Evolutionary conservation across 805 yeast genomes (phyloP).

Genomic region (Candida piceae): DNA sequence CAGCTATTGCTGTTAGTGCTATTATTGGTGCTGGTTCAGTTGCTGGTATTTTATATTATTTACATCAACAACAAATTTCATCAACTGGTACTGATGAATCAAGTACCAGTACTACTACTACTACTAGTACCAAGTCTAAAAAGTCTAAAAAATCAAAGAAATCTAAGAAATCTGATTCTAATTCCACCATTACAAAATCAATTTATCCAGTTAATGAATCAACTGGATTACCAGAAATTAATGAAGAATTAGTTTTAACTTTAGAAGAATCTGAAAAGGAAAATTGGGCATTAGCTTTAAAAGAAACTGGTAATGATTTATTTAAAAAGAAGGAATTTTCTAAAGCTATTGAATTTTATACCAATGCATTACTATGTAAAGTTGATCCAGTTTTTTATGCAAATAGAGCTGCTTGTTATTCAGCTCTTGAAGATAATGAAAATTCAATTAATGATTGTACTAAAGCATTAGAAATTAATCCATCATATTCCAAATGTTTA

Average conservation of each 20-base stretch:
- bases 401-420: conserved; percentile 94
- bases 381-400: conserved; percentile 88
- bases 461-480: conserved; percentile 77
- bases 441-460: conserved; percentile 87
- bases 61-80: conserved; percentile 25
- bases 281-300: conserved; percentile 66
- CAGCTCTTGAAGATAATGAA: conserved; percentile 72
- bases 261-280: conserved; percentile 52
- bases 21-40: conserved; percentile 47
- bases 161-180: conserved; percentile 31
- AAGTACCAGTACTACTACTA: too few species aligned
- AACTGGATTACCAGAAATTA: conserved; percentile 55
- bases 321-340: conserved; percentile 68
- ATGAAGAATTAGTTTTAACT: conserved; percentile 38
- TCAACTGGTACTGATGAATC: conserved; percentile 20
- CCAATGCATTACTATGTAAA: conserved; percentile 70
- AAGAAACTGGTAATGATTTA: conserved; percentile 81
- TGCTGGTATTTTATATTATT: conserved; percentile 42
- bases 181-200: conserved; percentile 15
- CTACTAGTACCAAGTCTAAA: too few species aligned
- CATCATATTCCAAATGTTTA: conserved; percentile 87
- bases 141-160: conserved; percentile 42
- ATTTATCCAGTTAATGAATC: conserved; percentile 39
- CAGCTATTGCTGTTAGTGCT: conserved; percentile 45
- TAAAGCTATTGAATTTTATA: conserved; percentile 75